Base-by-base conservation (phyloP, 345 rosid species). In the Rhizophora apiculata region DNA sequence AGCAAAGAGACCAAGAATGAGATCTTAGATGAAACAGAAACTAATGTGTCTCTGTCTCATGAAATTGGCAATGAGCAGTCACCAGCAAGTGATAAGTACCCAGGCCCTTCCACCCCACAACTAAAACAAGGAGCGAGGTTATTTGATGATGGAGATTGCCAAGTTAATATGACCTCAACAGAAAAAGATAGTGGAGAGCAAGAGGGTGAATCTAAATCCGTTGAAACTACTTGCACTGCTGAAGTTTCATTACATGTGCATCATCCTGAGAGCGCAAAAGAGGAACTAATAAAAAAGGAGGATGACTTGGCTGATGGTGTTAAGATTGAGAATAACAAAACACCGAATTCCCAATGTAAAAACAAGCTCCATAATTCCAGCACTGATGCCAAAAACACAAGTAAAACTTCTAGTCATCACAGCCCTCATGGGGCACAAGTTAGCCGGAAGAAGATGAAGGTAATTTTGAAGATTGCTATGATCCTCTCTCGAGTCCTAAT, bases 31-130 rank as follows among this genome's bases (percentile, higher is more conserved):
- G 75, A 73, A 34, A 65, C 64, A 64, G 78, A 83, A 54, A 59
- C 26, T 27, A 24, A 76, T 76, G 72, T 70, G 65, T 76, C 80
- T 22, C 3, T 29, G 6, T 72, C 34, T 37, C 74, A 76, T 71
- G 84, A 80, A 70, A 77, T 60, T 63, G 84, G 79, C 24, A 65
- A 5, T 51, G 82, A 79, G 62, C 81, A 68, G 51, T 79, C 84
- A 13, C 70, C 72, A 22, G 72, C 66, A 6, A 83, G 73, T 71
- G 88, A 88, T 64, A 79, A 76, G 82, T 85, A 83, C 67, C 93
- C 95, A 2, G 93, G 93, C 52, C 94, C 99, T 74, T 84, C 94
- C 24, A 92, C 97, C 20, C 97, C 96, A 0, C 99, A 95, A 32
- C 56, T 90, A 54, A 80, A 82, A 48, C 94, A 80, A 60, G 89